Evolutionary conservation across 352 stramenopile species (phyloP), one percentile per base, ranked within the genome.

Genomic region (Phytophthora vignae): DNA sequence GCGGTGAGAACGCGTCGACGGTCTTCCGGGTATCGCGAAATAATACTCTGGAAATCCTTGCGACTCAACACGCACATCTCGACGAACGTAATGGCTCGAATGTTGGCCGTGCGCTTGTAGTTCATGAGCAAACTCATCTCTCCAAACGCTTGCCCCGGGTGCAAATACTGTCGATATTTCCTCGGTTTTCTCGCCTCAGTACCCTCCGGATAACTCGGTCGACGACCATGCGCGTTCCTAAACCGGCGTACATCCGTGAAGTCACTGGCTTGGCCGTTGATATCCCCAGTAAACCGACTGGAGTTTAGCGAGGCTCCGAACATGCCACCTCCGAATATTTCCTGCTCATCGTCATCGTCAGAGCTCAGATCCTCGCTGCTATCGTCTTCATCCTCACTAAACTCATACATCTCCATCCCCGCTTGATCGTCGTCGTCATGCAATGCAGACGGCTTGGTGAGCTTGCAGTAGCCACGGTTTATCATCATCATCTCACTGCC

Each of bases 401-500:
- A 19, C 4, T 53, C 46, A 17, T 53, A 29, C 12, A n/a, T n/a
- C 25, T 29, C 46, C 46, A 4, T 8, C 15, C 46, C n/a, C 27
- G 46, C n/a, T 14, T 53, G 46, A n/a, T 53, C 46, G 15, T 53
- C 44, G 0, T n/a, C 17, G n/a, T 52, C 15, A 49, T 49, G 10
- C 29, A 36, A 5, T 31, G 22, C 49, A n/a, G 49, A 38, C 1
- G 57, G 40, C 12, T 55, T 49, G 11, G 63, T 31, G 10, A 82
- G 49, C 38, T 87, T 77, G 31, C 77, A 70, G 6, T 76, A 67
- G n/a, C 77, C 66, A 2, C 74, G 53, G 48, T 84, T 73, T 4
- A 85, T 76, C 72, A 84, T 85, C 57, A 84, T 84, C 70, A 85
- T 74, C 56, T 85, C 75, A 25, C 66, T 54, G 6, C 69, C 62